These are phyloP conservation scores for Gossypium trilobum DNA, from an alignment of 441 rosid genomes.

Conservation along the genomic window DNA sequence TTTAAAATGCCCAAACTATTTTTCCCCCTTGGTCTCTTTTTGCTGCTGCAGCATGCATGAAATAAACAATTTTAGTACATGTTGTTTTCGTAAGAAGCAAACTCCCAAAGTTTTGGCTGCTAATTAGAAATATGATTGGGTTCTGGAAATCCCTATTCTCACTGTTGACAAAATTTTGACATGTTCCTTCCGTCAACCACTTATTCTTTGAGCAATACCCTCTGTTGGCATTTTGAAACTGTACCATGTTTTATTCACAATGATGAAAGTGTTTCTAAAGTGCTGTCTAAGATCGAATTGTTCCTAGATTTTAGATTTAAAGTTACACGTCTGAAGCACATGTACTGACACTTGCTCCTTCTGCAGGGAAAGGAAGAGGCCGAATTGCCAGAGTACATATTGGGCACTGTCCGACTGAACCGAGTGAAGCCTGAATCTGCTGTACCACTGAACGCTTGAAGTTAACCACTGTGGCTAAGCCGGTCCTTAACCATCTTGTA, in stretches of 20 bases:
- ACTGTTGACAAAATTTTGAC: neutral
- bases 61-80: neutral
- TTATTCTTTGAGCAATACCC: neutral
- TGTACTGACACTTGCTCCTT: neutral
- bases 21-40: neutral
- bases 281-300: neutral
- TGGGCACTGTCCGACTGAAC: conserved; percentile 83
- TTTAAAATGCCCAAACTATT: neutral
- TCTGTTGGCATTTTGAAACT: neutral
- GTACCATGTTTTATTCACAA: neutral
- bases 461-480: neutral
- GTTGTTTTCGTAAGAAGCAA: neutral
- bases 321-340: neutral
- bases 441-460: conserved; percentile 45
- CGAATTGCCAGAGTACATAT: conserved; percentile 87
- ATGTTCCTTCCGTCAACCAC: neutral
- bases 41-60: neutral
- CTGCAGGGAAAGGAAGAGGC: conserved; percentile 73
- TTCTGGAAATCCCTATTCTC: neutral
- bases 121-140: neutral
- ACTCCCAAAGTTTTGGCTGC: neutral
- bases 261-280: neutral
- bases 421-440: conserved; percentile 69
- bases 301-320: neutral
- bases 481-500: neutral